These are phyloP conservation scores for Tuber umbilicatum DNA, from an alignment of 495 filamentous ascomycete species.

Conservation along the genomic window DNA sequence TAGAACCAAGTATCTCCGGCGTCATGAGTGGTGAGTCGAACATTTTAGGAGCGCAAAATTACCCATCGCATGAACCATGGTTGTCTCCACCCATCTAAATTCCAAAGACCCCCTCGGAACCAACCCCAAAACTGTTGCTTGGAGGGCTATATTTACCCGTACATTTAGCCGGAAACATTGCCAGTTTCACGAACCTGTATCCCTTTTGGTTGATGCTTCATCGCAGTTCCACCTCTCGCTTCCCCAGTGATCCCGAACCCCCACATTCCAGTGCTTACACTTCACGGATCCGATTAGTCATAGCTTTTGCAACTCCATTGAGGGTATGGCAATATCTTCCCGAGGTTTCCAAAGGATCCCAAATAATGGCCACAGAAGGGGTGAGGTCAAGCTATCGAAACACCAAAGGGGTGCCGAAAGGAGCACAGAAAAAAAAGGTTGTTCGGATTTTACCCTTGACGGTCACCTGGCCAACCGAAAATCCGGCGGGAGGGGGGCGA, in stretches of 20 bases:
- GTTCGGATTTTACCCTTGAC: not conserved
- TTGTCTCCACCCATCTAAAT: not conserved
- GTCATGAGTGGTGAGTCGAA: not conserved
- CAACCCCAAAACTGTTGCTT: not conserved
- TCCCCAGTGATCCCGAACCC: not conserved
- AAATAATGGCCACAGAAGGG: not conserved
- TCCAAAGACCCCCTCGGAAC: not conserved
- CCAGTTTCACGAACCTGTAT: not conserved
- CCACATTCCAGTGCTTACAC: not conserved
- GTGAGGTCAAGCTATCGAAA: not conserved
- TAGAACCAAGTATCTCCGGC: not conserved
- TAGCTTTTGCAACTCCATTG: not conserved
- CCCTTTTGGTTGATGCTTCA: not conserved
- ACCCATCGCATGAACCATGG: not conserved
- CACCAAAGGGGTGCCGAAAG: not conserved
- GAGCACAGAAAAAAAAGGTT: not conserved
- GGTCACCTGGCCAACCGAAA: not conserved
- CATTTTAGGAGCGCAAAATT: not conserved
- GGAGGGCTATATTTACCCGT: not conserved
- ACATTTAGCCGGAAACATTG: not conserved
- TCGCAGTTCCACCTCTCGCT: not conserved
- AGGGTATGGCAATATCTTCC: not conserved
- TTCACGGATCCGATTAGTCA: not conserved
- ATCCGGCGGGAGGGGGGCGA: not conserved
- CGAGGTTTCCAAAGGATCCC: not conserved